Evolutionary conservation across 108 stramenopile genomes (phyloP).

Genomic region (Aurantiochytrium sp.): DNA sequence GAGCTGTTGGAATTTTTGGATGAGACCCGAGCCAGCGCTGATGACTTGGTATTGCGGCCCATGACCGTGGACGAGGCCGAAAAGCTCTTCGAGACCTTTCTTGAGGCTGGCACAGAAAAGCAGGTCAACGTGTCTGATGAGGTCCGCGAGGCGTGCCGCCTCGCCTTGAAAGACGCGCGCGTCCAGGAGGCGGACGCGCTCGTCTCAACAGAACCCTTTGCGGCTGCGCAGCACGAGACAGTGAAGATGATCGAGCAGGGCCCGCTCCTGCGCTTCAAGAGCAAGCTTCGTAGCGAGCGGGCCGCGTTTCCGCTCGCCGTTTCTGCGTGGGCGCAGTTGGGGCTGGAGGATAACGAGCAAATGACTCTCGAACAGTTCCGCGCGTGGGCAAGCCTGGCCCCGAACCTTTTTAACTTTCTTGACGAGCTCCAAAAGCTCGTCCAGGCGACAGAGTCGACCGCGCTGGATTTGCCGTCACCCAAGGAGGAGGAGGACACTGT

Average conservation of each 20-base stretch:
- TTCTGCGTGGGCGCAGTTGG: background rate
- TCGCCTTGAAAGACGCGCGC: background rate
- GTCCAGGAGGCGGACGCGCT: background rate
- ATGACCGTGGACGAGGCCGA: background rate
- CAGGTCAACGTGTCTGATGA: slow-evolving; percentile 23
- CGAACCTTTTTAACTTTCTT: background rate
- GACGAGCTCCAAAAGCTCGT: background rate
- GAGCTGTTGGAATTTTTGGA: background rate
- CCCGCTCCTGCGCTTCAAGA: background rate
- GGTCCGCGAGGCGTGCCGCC: background rate
- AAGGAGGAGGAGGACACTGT: no score
- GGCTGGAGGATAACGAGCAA: background rate
- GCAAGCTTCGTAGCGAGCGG: background rate
- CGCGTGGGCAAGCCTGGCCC: background rate
- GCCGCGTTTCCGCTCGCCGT: background rate
- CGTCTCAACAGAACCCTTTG: background rate
- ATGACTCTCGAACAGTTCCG: background rate
- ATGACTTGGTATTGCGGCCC: background rate
- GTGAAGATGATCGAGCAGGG: slow-evolving; percentile 13
- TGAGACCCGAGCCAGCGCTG: background rate
- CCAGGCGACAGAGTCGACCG: background rate
- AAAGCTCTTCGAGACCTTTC: background rate
- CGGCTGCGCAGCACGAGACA: background rate
- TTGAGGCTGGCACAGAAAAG: background rate
- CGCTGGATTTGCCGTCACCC: no score